A percentile compares a stretch with the other conserved stretches of the same genome.
phyloP scores from a whole-genome alignment of 2,329 filamentous ascomycete genomes.

The Neoscytalidium dimidiatum region DNA sequence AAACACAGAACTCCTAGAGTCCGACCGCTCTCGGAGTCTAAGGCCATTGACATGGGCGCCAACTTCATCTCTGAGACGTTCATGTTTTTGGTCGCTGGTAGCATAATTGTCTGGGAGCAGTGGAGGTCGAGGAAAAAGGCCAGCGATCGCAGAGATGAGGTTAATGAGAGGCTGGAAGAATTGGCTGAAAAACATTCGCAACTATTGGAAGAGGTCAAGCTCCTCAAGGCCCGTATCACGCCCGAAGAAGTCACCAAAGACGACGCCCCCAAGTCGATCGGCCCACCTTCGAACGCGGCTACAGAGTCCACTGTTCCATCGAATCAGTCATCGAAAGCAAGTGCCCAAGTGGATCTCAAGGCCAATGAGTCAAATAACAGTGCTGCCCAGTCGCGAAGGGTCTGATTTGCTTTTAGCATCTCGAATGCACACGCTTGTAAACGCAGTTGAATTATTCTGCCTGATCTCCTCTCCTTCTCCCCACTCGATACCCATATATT shows the following conservation, averaged over 20 bases:
- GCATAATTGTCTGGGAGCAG: conserved; percentile 64
- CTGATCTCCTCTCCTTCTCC: conserved; percentile 2
- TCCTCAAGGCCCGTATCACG: conserved; percentile 35
- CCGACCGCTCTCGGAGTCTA: conserved; percentile 64
- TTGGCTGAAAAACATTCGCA: conserved; percentile 52
- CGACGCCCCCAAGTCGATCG: not conserved
- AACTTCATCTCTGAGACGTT: conserved; percentile 70
- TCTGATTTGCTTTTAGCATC: not conserved
- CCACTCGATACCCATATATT: conserved; percentile 13
- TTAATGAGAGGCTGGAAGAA: conserved; percentile 60
- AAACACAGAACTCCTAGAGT: conserved; percentile 47
- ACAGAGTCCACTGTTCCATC: not conserved
- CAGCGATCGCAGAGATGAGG: conserved; percentile 59
- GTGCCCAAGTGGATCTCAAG: not conserved
- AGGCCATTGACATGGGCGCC: conserved; percentile 68
- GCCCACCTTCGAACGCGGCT: not conserved
- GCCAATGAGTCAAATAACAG: not conserved
- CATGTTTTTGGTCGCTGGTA: conserved; percentile 64
- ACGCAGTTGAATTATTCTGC: not conserved
- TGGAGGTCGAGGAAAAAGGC: conserved; percentile 64
- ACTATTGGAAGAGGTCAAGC: conserved; percentile 42
- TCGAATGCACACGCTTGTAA: not conserved
- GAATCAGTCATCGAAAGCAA: not conserved
- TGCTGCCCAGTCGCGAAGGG: not conserved
- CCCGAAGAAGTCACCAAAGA: not conserved